Evolutionary conservation across 2,329 filamentous ascomycete species (phyloP).

Genomic region (Cadophora luteo-olivacea): DNA sequence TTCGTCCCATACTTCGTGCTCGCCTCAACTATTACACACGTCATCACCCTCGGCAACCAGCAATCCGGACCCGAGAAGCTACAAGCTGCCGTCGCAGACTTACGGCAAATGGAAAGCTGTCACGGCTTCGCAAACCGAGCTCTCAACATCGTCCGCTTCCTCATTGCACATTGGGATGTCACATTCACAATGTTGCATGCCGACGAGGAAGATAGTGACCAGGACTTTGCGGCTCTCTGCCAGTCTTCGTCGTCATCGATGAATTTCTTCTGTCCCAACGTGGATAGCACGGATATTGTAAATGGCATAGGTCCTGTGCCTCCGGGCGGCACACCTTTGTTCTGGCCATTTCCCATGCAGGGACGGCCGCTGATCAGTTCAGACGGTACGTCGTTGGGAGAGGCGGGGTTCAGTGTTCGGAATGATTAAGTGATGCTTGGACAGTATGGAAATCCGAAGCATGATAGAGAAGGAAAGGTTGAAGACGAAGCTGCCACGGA

Average conservation of each 20-base stretch:
- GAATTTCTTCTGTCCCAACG: slow-evolving; percentile 41
- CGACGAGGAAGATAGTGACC: slow-evolving; percentile 37
- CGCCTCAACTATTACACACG: slow-evolving; percentile 39
- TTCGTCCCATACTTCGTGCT: slow-evolving; percentile 45
- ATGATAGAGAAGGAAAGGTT: neutral
- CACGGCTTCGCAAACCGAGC: slow-evolving; percentile 41
- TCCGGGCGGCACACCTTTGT: slow-evolving; percentile 36
- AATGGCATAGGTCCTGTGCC: slow-evolving; percentile 27
- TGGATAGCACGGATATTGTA: slow-evolving; percentile 43
- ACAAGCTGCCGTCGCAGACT: slow-evolving; percentile 60
- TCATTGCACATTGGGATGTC: slow-evolving; percentile 65
- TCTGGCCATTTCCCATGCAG: slow-evolving; percentile 43
- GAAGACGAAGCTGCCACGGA: too few species aligned
- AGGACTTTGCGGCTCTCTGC: slow-evolving; percentile 18
- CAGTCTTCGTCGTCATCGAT: slow-evolving; percentile 26
- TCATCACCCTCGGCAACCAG: slow-evolving; percentile 38
- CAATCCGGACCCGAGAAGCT: slow-evolving; percentile 49
- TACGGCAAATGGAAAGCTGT: slow-evolving; percentile 63
- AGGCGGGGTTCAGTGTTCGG: slow-evolving; percentile 33
- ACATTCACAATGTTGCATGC: slow-evolving; percentile 54
- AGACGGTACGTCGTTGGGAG: slow-evolving; percentile 20
- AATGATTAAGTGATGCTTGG: neutral
- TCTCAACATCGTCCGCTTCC: slow-evolving; percentile 57
- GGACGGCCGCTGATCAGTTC: slow-evolving; percentile 37
- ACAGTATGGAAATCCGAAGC: neutral